Conservation (phyloP, 2,329 filamentous ascomycete species). For the Madurella fahalii region DNA sequence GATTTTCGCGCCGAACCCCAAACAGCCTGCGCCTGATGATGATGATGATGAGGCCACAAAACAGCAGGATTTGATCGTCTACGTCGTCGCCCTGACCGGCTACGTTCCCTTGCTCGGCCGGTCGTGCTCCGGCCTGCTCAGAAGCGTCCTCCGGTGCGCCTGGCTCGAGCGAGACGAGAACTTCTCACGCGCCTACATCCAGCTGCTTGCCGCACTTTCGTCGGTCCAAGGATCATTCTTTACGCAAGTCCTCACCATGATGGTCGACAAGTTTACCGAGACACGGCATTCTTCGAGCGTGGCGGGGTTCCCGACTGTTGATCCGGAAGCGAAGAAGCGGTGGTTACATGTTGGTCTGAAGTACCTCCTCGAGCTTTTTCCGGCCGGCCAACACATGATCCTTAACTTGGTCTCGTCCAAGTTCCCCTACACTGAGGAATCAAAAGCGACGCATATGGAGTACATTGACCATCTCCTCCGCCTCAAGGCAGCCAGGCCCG, state of each 20-base stretch:
- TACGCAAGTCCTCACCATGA: conserved; percentile 68
- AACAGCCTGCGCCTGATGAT: conserved; percentile 30
- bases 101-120: conserved; percentile 58
- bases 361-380: conserved; percentile 75
- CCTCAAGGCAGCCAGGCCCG: conserved; percentile 72
- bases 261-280: conserved; percentile 71
- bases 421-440: conserved; percentile 75
- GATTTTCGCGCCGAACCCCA: conserved; percentile 50
- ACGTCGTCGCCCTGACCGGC: conserved; percentile 59
- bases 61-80: conserved; percentile 55
- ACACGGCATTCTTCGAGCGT: conserved; percentile 43
- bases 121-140: conserved; percentile 56
- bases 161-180: conserved; percentile 63
- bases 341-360: conserved; percentile 73
- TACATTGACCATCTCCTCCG: conserved; percentile 82
- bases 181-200: conserved; percentile 63
- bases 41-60: conserved; percentile 42
- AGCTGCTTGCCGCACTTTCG: conserved; percentile 67
- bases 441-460: conserved; percentile 73
- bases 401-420: conserved; percentile 61
- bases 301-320: conserved; percentile 55
- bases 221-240: conserved; percentile 81
- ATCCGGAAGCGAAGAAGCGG: conserved; percentile 60
- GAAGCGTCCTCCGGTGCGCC: conserved; percentile 54
- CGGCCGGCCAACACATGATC: conserved; percentile 69